A percentile compares a stretch with the other conserved stretches of the same genome.
These are phyloP conservation scores for Myxozyma monticola DNA, from an alignment of 805 yeast genomes.

Conservation along the genomic window DNA sequence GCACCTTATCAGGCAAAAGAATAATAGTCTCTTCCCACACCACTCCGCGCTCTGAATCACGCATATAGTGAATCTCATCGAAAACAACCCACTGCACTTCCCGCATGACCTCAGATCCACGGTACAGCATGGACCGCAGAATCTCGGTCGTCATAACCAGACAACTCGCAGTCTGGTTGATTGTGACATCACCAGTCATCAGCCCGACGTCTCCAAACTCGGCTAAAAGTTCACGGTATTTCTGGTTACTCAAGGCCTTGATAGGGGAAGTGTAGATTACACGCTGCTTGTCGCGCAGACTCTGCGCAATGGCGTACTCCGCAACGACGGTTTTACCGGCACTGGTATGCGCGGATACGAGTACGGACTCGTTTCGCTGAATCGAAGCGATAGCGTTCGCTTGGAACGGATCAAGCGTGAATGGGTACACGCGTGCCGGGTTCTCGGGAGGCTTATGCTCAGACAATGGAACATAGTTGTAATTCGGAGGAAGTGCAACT, in stretches of 20 bases:
- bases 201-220: conserved; percentile 97
- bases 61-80: conserved; percentile 98
- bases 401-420: conserved; percentile 94
- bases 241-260: conserved; percentile 91
- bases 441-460: conserved; percentile 75
- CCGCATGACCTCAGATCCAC: conserved; percentile 97
- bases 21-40: conserved; percentile 99
- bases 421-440: conserved; percentile 86
- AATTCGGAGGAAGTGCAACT: conserved; percentile 93
- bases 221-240: conserved; percentile 85
- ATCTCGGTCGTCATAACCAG: conserved; percentile 98
- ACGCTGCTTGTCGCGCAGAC: conserved; percentile 85
- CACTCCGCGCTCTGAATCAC: conserved; percentile 97
- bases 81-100: conserved; percentile 99
- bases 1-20: conserved; percentile 91
- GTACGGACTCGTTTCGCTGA: conserved; percentile 88
- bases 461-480: conserved; percentile 82
- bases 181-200: conserved; percentile 99
- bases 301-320: conserved; percentile 94
- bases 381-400: conserved; percentile 95
- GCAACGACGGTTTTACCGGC: conserved; percentile 98
- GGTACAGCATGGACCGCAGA: conserved; percentile 90
- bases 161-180: conserved; percentile 97
- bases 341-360: conserved; percentile 96
- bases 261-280: conserved; percentile 95